phyloP scores from a whole-genome alignment of 2,329 filamentous ascomycete species.

The Curvularia hawaiiensis region DNA sequence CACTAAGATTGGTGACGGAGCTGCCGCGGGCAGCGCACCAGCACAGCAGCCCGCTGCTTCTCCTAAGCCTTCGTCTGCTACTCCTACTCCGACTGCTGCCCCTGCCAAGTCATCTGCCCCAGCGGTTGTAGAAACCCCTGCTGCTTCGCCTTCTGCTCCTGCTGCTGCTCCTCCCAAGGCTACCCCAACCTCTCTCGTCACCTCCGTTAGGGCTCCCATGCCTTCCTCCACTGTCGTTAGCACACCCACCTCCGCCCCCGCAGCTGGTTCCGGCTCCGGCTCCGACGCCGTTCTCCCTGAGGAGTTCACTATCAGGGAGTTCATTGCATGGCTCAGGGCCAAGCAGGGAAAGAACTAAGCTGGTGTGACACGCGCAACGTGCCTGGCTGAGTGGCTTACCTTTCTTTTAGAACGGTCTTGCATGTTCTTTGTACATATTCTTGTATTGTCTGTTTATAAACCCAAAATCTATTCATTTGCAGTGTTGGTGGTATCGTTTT shows the following conservation, averaged over 20 bases:
- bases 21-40: conserved; percentile 17
- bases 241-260: conserved; percentile 15
- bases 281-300: conserved; percentile 26
- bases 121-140: conserved; percentile 5
- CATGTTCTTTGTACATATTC: conserved; percentile 1
- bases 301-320: conserved; percentile 34
- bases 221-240: conserved; percentile 13
- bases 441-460: conserved; percentile 4
- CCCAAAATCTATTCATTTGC: background rate
- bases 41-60: conserved; percentile 12
- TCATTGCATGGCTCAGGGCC: conserved; percentile 35
- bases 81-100: conserved; percentile 6
- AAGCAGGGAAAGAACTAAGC: conserved; percentile 18
- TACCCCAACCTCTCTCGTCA: conserved; percentile 13
- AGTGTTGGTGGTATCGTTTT: background rate
- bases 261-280: conserved; percentile 20
- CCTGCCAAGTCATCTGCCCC: background rate
- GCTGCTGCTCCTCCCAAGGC: conserved; percentile 4
- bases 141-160: conserved; percentile 11
- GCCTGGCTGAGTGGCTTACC: background rate
- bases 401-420: background rate
- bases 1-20: conserved; percentile 31
- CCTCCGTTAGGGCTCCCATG: conserved; percentile 9
- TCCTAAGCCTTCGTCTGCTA: conserved; percentile 9
- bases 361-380: background rate